Conservation (phyloP, 1,284 basidiomycete species). For the Xerocomus amazonicus region DNA sequence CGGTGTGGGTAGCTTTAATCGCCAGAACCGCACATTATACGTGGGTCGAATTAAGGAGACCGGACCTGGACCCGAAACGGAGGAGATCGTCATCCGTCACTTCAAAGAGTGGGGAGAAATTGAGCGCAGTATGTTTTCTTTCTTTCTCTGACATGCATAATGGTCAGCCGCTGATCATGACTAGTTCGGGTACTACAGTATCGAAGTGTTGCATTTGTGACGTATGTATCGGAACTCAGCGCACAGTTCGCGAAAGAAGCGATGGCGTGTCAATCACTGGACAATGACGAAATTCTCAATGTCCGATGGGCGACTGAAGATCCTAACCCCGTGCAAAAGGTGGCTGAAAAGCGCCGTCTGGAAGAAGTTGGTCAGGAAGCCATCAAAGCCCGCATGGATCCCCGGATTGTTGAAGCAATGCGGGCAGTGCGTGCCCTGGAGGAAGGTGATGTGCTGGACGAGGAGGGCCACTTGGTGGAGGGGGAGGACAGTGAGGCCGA, state of each 20-base stretch:
- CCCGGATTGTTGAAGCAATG: conserved; percentile 83
- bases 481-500: conserved; percentile 21
- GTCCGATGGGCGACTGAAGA: conserved; percentile 98
- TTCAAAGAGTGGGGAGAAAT: conserved; percentile 99
- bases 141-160: not conserved
- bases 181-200: conserved; percentile 89
- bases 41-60: conserved; percentile 93
- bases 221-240: conserved; percentile 81
- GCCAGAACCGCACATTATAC: conserved; percentile 93
- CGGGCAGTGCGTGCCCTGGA: conserved; percentile 78
- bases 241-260: conserved; percentile 99
- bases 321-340: conserved; percentile 86
- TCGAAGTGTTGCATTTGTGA: conserved; percentile 96
- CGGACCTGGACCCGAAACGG: conserved; percentile 82
- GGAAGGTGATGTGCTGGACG: conserved; percentile 64
- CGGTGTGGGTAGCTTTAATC: conserved; percentile 93
- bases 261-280: conserved; percentile 97
- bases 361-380: conserved; percentile 82
- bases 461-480: conserved; percentile 39
- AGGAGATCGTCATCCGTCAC: conserved; percentile 86
- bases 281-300: conserved; percentile 97
- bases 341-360: conserved; percentile 77
- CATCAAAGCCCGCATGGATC: conserved; percentile 80
- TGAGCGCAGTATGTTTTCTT: conserved; percentile 65
- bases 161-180: conserved; percentile 8